A percentile compares a stretch with the other conserved stretches of the same genome.
phyloP scores from a whole-genome alignment of 306 rosid genomes.

The peach (Prunus persica) region Prunus_persica_NCBIv2 NC_034009.1:17421501-17422000 shows the following conservation, averaged over 20 bases:
- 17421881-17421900: slow-evolving; percentile 56
- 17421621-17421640: neutral
- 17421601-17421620: neutral
- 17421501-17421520: neutral
- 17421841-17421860: slow-evolving; percentile 53
- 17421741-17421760: no score
- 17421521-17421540: slow-evolving; percentile 15
- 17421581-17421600: slow-evolving; percentile 13
- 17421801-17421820: slow-evolving; percentile 30
- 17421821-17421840: slow-evolving; percentile 50
- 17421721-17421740: no score
- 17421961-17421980: slow-evolving; percentile 69
- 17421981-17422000: slow-evolving; percentile 62
- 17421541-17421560: slow-evolving; percentile 51
- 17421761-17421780: no score
- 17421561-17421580: slow-evolving; percentile 38
- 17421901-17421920: slow-evolving; percentile 33
- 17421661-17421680: slow-evolving; percentile 11
- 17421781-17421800: slow-evolving; percentile 17
- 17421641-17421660: slow-evolving; percentile 9
- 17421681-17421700: slow-evolving; percentile 6
- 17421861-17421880: slow-evolving; percentile 46
- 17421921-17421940: slow-evolving; percentile 54
- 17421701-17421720: no score
- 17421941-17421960: slow-evolving; percentile 82